Evolutionary conservation across 2,329 filamentous ascomycete species (phyloP).

Genomic region (Zymoseptoria passerinii): DNA sequence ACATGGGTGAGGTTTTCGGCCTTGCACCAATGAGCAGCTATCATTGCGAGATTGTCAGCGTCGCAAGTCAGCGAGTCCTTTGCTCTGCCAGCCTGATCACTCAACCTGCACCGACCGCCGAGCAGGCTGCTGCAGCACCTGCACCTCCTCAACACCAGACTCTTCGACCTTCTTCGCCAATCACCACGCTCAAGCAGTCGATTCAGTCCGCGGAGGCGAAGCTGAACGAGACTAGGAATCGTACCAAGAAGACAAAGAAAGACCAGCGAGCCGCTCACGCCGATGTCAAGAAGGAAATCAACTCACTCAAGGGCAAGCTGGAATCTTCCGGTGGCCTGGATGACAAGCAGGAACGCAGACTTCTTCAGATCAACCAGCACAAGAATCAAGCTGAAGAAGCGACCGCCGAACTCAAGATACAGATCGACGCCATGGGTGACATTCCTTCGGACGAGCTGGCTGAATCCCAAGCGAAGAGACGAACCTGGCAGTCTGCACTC

Average conservation of each 20-base stretch:
- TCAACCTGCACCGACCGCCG: conserved; percentile 49
- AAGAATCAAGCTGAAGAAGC: conserved; percentile 62
- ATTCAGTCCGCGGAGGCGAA: conserved; percentile 65
- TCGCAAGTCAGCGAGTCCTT: conserved; percentile 55
- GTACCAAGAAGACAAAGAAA: conserved; percentile 62
- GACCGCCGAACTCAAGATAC: conserved; percentile 44
- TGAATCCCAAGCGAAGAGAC: conserved; percentile 50
- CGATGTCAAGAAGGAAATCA: conserved; percentile 63
- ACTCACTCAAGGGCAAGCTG: conserved; percentile 57
- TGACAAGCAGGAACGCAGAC: conserved; percentile 66
- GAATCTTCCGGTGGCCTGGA: conserved; percentile 62
- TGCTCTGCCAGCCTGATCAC: conserved; percentile 67
- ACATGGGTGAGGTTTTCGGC: conserved; percentile 61
- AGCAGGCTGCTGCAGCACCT: conserved; percentile 45
- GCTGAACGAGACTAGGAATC: conserved; percentile 59
- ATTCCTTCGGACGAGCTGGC: conserved; percentile 55
- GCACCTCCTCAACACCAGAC: conserved; percentile 53
- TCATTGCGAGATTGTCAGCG: conserved; percentile 68
- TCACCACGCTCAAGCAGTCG: conserved; percentile 67
- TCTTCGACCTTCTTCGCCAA: conserved; percentile 65
- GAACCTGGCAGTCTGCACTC: conserved; percentile 48
- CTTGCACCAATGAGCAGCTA: conserved; percentile 67
- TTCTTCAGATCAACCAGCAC: conserved; percentile 65
- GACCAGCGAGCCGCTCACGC: conserved; percentile 65
- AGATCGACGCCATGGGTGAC: conserved; percentile 57